These are phyloP conservation scores for Chytriomyces sp. DNA, from an alignment of 192 early-diverging fungal species.

Conservation along the genomic window DNA sequence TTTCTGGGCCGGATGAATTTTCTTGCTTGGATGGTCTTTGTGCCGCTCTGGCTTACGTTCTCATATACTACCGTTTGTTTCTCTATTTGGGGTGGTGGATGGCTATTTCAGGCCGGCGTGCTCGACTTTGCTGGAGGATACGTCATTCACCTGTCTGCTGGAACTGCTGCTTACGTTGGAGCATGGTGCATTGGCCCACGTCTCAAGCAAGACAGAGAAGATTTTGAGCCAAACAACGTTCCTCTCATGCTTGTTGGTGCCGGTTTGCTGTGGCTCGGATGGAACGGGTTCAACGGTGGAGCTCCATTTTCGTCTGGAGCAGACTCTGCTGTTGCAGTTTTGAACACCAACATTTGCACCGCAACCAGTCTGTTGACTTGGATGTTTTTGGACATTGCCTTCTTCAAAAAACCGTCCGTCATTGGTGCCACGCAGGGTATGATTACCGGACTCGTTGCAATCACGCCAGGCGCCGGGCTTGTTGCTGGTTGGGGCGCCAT, in stretches of 20 bases:
- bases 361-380: constrained; percentile 74
- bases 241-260: constrained; percentile 90
- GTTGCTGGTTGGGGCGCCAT: not conserved
- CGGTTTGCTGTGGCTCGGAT: constrained; percentile 90
- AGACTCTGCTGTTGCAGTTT: constrained; percentile 73
- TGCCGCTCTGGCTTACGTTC: constrained; percentile 89
- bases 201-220: constrained; percentile 64
- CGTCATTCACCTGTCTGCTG: constrained; percentile 6
- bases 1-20: constrained; percentile 88
- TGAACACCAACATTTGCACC: constrained; percentile 76
- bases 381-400: constrained; percentile 66
- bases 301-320: constrained; percentile 70
- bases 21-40: constrained; percentile 84
- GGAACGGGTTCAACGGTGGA: constrained; percentile 96
- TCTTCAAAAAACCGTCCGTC: constrained; percentile 71
- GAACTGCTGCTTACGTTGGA: not conserved
- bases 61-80: constrained; percentile 92
- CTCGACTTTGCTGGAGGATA: not conserved
- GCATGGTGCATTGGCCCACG: constrained; percentile 48
- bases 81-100: constrained; percentile 83
- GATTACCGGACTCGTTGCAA: not conserved
- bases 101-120: not conserved
- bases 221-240: constrained; percentile 87
- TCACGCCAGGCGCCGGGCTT: not conserved
- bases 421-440: constrained; percentile 81